Base-by-base conservation (phyloP, 2,329 filamentous ascomycete genomes). In the Penicillium sp. region DNA sequence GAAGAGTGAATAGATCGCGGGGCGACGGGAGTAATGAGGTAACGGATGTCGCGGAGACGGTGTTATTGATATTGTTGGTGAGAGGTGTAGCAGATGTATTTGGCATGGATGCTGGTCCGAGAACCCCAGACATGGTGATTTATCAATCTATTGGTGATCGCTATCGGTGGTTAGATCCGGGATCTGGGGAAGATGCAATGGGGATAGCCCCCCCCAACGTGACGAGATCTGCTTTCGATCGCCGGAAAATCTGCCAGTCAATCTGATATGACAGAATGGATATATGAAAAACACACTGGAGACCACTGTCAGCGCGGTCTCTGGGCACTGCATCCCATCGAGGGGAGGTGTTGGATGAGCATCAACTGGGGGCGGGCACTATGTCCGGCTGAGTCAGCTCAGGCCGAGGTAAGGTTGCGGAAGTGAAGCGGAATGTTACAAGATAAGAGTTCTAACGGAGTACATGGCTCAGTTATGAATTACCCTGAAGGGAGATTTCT, bases 1-100 rank as follows among this genome's bases (percentile, higher is more conserved):
- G 75, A 50, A 73, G 65, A 27, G 71, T 69, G 39, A 77, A 62
- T 18, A 77, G 56, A 24, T 74, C 71, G 56, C 70, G 70, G 11
- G 70, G 62, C 19, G 70, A 70, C 18, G 72, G 66, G 24, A 69
- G 49, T 33, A 70, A 55, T 41, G 69, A 70, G 33, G 49, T 49
- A 44, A 59, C 50, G 46, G 68, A 46, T 24, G 64, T 54, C 16
- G 50, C 16, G 50, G 64, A 64, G 11, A 65, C 56, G 19, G 66
- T 63, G n/a, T 66, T 61, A 24, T 61, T 69, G 10, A 71, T 52
- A 13, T 62, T 59, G 31, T 69, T 64, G 3, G 61, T 49, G 2
- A 69, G 50, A 14, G 69, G 52, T 31, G 61, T 59, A 55, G 64
- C 59, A 36, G 70, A 56, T 19, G 66, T 64, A 31, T 62, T 67